These are phyloP conservation scores for Aspergillus puulaauensis DNA, from an alignment of 2,329 filamentous ascomycete genomes.

Conservation along the genomic window DNA sequence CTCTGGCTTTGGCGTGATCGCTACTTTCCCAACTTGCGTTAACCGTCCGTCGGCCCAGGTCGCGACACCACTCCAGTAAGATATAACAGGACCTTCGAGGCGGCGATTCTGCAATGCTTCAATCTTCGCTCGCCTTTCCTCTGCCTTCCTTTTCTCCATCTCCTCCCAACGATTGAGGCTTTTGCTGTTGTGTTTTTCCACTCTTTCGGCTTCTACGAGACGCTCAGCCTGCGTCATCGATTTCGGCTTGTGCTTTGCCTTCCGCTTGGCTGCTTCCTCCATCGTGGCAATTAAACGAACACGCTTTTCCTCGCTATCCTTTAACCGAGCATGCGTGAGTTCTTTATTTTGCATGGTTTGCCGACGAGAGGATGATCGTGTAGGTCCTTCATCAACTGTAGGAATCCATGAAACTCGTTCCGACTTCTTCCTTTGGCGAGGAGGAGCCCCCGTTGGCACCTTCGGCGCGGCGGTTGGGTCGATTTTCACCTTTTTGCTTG, in stretches of 20 bases:
- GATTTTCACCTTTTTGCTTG: slow-evolving; percentile 73
- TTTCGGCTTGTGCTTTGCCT: slow-evolving; percentile 73
- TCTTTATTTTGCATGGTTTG: slow-evolving; percentile 68
- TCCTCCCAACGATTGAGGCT: slow-evolving; percentile 93
- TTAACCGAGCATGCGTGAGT: slow-evolving; percentile 49
- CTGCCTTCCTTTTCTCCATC: slow-evolving; percentile 83
- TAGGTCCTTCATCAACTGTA: slow-evolving; percentile 60
- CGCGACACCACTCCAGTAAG: slow-evolving; percentile 89
- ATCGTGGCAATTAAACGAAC: slow-evolving; percentile 54
- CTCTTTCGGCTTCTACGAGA: slow-evolving; percentile 74
- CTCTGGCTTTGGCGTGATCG: slow-evolving; percentile 41
- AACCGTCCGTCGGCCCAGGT: slow-evolving; percentile 76
- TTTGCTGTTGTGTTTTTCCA: slow-evolving; percentile 84
- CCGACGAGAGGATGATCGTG: slow-evolving; percentile 60
- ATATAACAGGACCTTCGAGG: slow-evolving; percentile 83
- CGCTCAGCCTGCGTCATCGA: slow-evolving; percentile 85
- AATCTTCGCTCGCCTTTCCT: slow-evolving; percentile 77
- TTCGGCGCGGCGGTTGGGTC: slow-evolving; percentile 49
- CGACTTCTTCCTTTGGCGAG: slow-evolving; percentile 65
- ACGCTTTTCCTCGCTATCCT: slow-evolving; percentile 50
- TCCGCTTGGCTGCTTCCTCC: slow-evolving; percentile 60
- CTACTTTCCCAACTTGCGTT: slow-evolving; percentile 66
- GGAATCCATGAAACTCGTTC: slow-evolving; percentile 71
- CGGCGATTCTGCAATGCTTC: slow-evolving; percentile 85
- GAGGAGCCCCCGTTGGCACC: slow-evolving; percentile 36